Evolutionary conservation across 495 filamentous ascomycete species (phyloP), one percentile per base, ranked within the genome.

Genomic region (Aspergillus bridgeri): DNA sequence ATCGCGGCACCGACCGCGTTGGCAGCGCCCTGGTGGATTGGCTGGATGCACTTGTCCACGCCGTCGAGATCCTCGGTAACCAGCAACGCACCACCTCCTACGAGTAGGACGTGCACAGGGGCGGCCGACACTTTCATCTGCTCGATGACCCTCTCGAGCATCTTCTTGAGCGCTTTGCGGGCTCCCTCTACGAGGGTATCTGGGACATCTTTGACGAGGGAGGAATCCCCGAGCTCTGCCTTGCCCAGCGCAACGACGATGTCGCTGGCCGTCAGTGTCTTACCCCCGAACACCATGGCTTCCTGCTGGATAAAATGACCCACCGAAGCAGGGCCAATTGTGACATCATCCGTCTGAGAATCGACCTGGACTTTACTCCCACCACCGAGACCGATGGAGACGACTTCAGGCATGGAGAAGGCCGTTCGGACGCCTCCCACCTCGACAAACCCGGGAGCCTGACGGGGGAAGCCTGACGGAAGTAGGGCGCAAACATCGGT

Each of bases 261-360:
- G 65, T 84, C 75, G 7, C 78, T 82, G 20, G 79, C 70, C 2
- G 81, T 84, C 48, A 80, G 60, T 3, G 71, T 68, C n/a, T 72
- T 64, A 6, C 81, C 81, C 25, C 81, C 81, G 61, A 84, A 84
- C 0, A 78, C 73, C 15, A 79, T 52, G 3, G 80, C 69, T 42
- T 83, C 71, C 44, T 65, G 67, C 4, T 68, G 74, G 13, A 85
- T 68, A 54, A 75, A 75, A 60, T 83, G 78, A 9, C 81, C 83
- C 0, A 85, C 83, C 15, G 75, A 79, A 33, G 84, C 81, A 0
- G 83, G 81, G 0, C 83, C 83, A 47, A 86, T 71, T 0, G 65
- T 74, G 5, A 79, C 56, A 48, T 49, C 51, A 22, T 65, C 63
- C 2, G 65, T 60, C 15, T 62, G 64, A 8, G 65, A 60, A 42